These are phyloP conservation scores for Arxiozyma bovina DNA, from an alignment of 1,139 yeast genomes.

Conservation along the genomic window DNA sequence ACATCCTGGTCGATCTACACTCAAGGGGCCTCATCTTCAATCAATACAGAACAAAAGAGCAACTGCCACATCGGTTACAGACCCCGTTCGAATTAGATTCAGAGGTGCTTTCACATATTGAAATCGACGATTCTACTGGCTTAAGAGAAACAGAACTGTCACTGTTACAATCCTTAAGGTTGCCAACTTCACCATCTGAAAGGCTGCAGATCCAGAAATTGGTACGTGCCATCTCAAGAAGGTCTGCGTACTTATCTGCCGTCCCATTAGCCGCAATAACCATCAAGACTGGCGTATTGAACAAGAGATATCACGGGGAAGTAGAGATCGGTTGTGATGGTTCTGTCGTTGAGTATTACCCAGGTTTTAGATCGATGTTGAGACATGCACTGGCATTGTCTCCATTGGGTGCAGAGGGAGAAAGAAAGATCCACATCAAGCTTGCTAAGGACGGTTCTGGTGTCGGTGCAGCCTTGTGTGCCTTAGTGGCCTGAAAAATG, in stretches of 20 bases:
- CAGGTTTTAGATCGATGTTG: constrained; percentile 71
- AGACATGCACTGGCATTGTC: constrained; percentile 67
- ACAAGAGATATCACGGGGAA: constrained; percentile 48
- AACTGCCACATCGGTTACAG: constrained; percentile 56
- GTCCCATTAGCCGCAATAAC: constrained; percentile 80
- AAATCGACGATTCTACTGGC: constrained; percentile 69
- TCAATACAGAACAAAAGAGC: constrained; percentile 44
- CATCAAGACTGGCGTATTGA: constrained; percentile 47
- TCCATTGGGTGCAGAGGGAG: constrained; percentile 62
- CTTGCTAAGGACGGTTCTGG: constrained; percentile 94
- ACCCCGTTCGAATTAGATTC: constrained; percentile 74
- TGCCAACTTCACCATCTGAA: constrained; percentile 61
- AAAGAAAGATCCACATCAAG: constrained; percentile 60
- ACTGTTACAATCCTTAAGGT: constrained; percentile 53
- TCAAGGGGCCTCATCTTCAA: constrained; percentile 48
- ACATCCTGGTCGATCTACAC: constrained; percentile 59
- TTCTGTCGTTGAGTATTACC: constrained; percentile 85
- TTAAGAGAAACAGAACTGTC: constrained; percentile 59
- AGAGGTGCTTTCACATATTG: constrained; percentile 72
- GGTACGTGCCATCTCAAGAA: constrained; percentile 68
- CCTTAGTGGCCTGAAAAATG: constrained; percentile 33
- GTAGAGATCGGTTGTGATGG: constrained; percentile 95
- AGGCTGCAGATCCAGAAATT: constrained; percentile 61
- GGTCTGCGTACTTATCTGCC: constrained; percentile 82
- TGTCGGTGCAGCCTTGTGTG: constrained; percentile 94